Percentiles rank a stretch among this genome's conserved stretches.
Evolutionary conservation across 2,329 filamentous ascomycete species (phyloP).

Genomic region (Sclerotinia nivalis): DNA sequence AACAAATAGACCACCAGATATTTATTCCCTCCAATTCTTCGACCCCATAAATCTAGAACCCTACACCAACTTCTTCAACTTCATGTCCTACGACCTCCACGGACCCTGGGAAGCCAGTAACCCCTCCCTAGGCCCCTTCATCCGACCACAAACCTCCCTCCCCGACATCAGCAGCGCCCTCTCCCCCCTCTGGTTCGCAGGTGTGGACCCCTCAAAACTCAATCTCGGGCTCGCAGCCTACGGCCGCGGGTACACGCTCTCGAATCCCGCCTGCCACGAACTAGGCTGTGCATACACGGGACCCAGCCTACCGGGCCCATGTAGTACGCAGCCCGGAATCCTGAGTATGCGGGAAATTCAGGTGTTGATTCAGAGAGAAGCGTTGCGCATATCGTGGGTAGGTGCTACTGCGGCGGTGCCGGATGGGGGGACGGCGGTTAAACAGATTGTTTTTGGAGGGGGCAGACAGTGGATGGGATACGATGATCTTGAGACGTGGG

Average conservation of each 20-base stretch:
- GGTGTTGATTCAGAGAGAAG: slow-evolving; percentile 35
- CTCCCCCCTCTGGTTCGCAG: slow-evolving; percentile 46
- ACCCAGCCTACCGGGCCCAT: slow-evolving; percentile 36
- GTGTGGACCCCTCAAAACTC: slow-evolving; percentile 46
- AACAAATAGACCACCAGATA: slow-evolving; percentile 37
- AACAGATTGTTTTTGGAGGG: slow-evolving; percentile 37
- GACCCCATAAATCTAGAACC: slow-evolving; percentile 35
- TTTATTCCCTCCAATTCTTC: slow-evolving; percentile 41
- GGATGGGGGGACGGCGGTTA: slow-evolving; percentile 15
- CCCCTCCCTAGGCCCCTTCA: slow-evolving; percentile 38
- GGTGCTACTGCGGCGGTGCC: background rate
- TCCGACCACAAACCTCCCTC: slow-evolving; percentile 47
- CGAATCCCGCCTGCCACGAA: slow-evolving; percentile 32
- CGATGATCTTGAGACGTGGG: slow-evolving; percentile 40
- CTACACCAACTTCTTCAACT: slow-evolving; percentile 41
- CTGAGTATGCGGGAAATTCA: slow-evolving; percentile 41
- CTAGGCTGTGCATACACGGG: slow-evolving; percentile 36
- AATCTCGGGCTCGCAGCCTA: slow-evolving; percentile 52
- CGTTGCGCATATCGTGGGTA: slow-evolving; percentile 33
- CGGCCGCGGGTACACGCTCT: slow-evolving; percentile 47
- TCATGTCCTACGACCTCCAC: slow-evolving; percentile 46
- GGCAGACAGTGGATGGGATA: slow-evolving; percentile 47
- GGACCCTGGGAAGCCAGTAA: slow-evolving; percentile 45
- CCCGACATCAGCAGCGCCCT: slow-evolving; percentile 45
- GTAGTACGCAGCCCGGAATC: slow-evolving; percentile 40